These are phyloP conservation scores for Nymphaea thermarum DNA, from an alignment of 164 flowering plant genomes.

Conservation along the genomic window DNA sequence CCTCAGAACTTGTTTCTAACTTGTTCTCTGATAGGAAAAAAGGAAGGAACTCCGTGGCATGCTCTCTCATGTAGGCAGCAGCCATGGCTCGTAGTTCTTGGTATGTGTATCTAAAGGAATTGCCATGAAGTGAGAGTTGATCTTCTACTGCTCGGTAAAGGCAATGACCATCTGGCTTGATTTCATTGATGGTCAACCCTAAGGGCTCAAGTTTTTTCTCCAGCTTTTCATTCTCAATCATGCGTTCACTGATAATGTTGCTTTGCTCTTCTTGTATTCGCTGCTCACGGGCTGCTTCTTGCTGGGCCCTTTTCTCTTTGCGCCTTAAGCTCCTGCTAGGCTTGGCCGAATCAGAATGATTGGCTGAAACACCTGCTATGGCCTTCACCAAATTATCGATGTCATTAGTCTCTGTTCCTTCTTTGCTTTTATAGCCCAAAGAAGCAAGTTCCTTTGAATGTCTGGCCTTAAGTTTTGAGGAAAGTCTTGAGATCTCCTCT, in stretches of 20 bases:
- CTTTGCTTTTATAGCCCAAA: slow-evolving; percentile 37
- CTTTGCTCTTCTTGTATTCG: slow-evolving; percentile 85
- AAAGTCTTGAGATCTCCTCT: slow-evolving; percentile 64
- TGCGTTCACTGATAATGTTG: slow-evolving; percentile 55
- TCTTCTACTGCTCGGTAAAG: slow-evolving; percentile 85
- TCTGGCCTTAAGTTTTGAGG: slow-evolving; percentile 57
- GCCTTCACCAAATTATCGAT: slow-evolving; percentile 67
- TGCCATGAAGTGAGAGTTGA: slow-evolving; percentile 54
- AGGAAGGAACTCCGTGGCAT: slow-evolving; percentile 61
- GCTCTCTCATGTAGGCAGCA: slow-evolving; percentile 68
- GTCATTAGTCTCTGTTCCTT: slow-evolving; percentile 23
- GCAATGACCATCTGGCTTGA: slow-evolving; percentile 93
- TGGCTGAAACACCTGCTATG: slow-evolving; percentile 71
- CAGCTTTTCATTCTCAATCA: slow-evolving; percentile 53
- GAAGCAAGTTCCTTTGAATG: slow-evolving; percentile 81
- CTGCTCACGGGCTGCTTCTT: slow-evolving; percentile 84
- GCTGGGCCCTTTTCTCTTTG: slow-evolving; percentile 64
- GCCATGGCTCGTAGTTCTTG: slow-evolving; percentile 70
- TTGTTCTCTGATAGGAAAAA: slow-evolving; percentile 63
- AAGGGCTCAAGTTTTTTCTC: slow-evolving; percentile 69
- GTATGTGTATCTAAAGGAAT: slow-evolving; percentile 42
- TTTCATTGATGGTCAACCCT: slow-evolving; percentile 58
- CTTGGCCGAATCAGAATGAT: slow-evolving; percentile 40
- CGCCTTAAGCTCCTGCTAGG: slow-evolving; percentile 65
- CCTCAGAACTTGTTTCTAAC: slow-evolving; percentile 35